Evolutionary conservation across 257 asterid species (phyloP), one percentile per base, ranked within the genome.

Genomic region (Ballota nigra): DNA sequence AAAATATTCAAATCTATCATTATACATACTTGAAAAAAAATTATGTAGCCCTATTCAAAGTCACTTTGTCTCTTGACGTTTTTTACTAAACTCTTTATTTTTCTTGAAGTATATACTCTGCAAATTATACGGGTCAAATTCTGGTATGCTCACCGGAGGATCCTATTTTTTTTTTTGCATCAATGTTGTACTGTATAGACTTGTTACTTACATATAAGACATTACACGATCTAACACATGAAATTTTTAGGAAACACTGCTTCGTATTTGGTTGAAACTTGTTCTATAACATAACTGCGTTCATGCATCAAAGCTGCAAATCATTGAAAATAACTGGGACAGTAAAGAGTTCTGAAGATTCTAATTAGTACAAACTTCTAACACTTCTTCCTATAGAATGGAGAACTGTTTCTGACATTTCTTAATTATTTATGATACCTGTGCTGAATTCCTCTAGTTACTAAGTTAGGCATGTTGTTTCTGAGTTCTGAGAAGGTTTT

Each of bases 401-500:
- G 63, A 22, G 49, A 26, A 28, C 36, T 23, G 52, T 8, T 53
- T 34, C 31, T 58, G 16, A 15, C 52, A 34, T 24, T 34, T 69
- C 40, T 29, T 43, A 22, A 24, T 43, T 45, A 45, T 62, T 43
- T 24, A 5, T 33, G 49, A 1, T 31, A 45, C 29, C 63, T 38
- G 51, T 53, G 63, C 70, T 65, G 43, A 33, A 28, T 45, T 34
- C 66, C 45, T 45, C 33, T 41, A 1, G 58, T 8, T 28, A 34
- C 33, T 23, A 31, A 1, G 58, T 11, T 28, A 34, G 29, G 23
- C 24, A 5, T 59, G n/a, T 71, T 20, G 40, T 29, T 40, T 67
- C 69, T 73, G 13, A 31, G 40, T 56, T 77, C 38, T 9, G 47
- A 15, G 20, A 28, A 47, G 49, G 63, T 67, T 34, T 28, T 67